These are phyloP conservation scores for Penicillium daleae DNA, from an alignment of 495 filamentous ascomycete species.

Conservation along the genomic window DNA sequence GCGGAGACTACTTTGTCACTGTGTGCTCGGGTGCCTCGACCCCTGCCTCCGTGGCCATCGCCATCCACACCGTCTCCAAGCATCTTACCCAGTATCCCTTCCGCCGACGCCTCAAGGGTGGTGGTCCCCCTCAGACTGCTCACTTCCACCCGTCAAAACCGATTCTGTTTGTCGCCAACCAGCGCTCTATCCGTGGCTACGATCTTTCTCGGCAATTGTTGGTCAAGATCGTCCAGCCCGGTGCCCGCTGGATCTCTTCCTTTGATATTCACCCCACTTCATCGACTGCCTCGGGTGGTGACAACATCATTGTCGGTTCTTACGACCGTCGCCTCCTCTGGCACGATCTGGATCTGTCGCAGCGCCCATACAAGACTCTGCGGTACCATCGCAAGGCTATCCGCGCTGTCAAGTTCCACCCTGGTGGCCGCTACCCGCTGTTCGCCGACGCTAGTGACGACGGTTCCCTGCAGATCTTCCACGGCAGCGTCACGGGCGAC, in stretches of 20 bases:
- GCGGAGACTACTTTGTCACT: slow-evolving; percentile 92
- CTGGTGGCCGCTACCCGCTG: slow-evolving; percentile 74
- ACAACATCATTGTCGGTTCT: slow-evolving; percentile 90
- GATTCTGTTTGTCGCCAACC: slow-evolving; percentile 93
- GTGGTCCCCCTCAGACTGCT: slow-evolving; percentile 83
- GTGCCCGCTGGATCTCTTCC: slow-evolving; percentile 91
- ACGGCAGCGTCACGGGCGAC: slow-evolving; percentile 91
- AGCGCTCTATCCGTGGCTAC: slow-evolving; percentile 87
- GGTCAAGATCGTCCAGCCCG: slow-evolving; percentile 87
- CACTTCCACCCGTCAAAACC: slow-evolving; percentile 94
- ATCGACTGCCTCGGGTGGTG: slow-evolving; percentile 63
- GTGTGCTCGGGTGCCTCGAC: slow-evolving; percentile 76
- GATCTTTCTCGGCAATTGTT: slow-evolving; percentile 88
- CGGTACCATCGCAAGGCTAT: slow-evolving; percentile 93
- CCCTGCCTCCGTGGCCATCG: slow-evolving; percentile 70
- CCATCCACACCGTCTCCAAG: slow-evolving; percentile 93
- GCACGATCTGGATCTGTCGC: slow-evolving; percentile 94
- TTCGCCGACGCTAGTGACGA: slow-evolving; percentile 95
- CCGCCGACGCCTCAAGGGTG: slow-evolving; percentile 71
- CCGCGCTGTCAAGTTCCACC: slow-evolving; percentile 82
- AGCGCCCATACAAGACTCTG: slow-evolving; percentile 90
- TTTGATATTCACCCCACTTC: slow-evolving; percentile 86
- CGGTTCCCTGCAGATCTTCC: slow-evolving; percentile 92
- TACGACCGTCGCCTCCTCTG: slow-evolving; percentile 94
- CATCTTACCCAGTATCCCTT: slow-evolving; percentile 95